Percentiles rank a stretch among this genome's conserved stretches.
Evolutionary conservation across 2,329 filamentous ascomycete species (phyloP).

Genomic region (Clonostachys sp.): DNA sequence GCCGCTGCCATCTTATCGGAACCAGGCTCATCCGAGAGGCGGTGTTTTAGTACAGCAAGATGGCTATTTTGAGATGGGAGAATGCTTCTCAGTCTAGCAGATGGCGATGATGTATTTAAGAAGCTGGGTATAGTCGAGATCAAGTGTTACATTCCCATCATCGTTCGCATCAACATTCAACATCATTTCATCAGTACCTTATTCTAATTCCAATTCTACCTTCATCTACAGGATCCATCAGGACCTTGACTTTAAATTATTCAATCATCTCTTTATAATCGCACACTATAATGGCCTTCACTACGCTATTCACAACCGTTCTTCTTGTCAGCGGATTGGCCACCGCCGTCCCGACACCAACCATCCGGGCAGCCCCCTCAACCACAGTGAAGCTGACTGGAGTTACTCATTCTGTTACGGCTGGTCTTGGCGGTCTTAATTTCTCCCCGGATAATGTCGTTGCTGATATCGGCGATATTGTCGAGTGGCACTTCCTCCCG

Average conservation of each 20-base stretch:
- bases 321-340: conserved; percentile 38
- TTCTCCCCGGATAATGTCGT: conserved; percentile 47
- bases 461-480: conserved; percentile 40
- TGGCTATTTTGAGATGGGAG: no score
- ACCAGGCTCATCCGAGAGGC: no score
- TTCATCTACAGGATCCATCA: neutral
- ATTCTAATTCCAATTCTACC: neutral
- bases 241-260: neutral
- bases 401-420: conserved; percentile 39
- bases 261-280: neutral
- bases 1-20: no score
- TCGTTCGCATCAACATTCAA: neutral
- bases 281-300: conserved; percentile 34
- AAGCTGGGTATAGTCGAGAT: no score
- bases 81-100: no score
- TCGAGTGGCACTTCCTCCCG: conserved; percentile 52
- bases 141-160: neutral
- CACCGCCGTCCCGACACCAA: conserved; percentile 20
- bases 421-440: conserved; percentile 34
- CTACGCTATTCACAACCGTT: conserved; percentile 37
- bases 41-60: no score
- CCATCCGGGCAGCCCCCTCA: conserved; percentile 15
- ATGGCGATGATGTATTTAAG: no score
- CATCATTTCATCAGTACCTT: neutral
- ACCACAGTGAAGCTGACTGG: conserved; percentile 27